Base-by-base conservation (phyloP, 116 monocot species). In the Trichopus zeylanicus region DNA sequence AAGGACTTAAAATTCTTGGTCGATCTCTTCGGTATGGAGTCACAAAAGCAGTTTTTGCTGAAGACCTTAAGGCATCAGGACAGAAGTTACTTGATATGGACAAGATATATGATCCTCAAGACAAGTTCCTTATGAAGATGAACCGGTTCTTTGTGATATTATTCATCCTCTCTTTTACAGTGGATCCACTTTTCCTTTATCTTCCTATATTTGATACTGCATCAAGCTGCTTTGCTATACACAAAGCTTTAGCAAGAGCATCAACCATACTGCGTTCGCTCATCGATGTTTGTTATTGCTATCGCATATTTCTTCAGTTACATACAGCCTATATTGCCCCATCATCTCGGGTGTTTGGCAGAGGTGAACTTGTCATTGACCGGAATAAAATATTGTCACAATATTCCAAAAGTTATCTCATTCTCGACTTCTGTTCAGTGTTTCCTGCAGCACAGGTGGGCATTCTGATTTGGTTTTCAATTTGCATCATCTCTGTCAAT, bases 381-480 rank as follows among this genome's bases (percentile, higher is more conserved):
- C 70, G 77, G 29, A 59, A 59, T 26, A 62, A 80, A 54, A 85
- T 85, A 48, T 80, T 80, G 27, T 60, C 70, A 30, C 66, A 60
- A 10, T 89, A 89, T 58, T 51, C 81, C 38, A 75, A 57, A 18
- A 62, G 84, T 13, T 75, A 60, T 60, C 81, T 89, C 52, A 39
- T 78, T 29, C 51, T 84, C 15, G 89, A 89, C 58, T 62, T 84
- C 42, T 75, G 84, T 65, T 60, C 89, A 3, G 73, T 89, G 51
- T 53, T 89, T 60, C 89, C 89, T 13, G 66, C 84, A 67, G 81
- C 89, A 48, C 89, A 89, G 89, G 89, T 89, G 42, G 1, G 57
- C 5, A 57, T 72, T 67, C 47, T n/a, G n/a, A 46, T 46, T 13
- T 46, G 10, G 2, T 46, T 15, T 46, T 11, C 18, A 46, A 2